phyloP scores from a whole-genome alignment of 495 filamentous ascomycete genomes.

The Penicillium roqueforti region DNA sequence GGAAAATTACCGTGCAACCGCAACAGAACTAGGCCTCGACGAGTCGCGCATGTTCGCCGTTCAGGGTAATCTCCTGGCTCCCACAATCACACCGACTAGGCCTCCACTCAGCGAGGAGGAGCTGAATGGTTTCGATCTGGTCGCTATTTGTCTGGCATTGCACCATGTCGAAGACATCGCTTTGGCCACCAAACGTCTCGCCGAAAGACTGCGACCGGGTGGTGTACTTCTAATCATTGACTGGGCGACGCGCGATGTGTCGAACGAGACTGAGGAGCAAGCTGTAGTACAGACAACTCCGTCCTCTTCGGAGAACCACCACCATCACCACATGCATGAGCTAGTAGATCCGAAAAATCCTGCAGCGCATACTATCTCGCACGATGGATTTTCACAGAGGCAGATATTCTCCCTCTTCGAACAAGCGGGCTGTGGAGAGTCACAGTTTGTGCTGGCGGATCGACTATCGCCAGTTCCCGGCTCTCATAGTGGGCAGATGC shows the following conservation, averaged over 20 bases:
- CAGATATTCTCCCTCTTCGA: neutral
- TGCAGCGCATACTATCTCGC: neutral
- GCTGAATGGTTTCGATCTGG: neutral
- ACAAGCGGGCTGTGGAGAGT: neutral
- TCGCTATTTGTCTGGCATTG: neutral
- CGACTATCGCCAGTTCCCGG: neutral
- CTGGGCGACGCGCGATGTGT: neutral
- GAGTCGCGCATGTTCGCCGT: neutral
- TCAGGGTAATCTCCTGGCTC: neutral
- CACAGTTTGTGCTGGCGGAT: neutral
- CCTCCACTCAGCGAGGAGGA: neutral
- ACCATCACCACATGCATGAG: neutral
- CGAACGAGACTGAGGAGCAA: neutral
- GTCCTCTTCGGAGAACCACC: neutral
- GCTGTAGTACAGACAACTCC: neutral
- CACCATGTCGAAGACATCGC: neutral
- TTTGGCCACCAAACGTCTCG: neutral
- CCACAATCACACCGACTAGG: neutral
- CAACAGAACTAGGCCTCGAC: neutral
- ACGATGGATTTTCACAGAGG: neutral
- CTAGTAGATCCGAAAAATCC: neutral
- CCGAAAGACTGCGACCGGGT: neutral
- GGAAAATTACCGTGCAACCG: neutral
- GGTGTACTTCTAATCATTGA: neutral
- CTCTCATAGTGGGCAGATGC: neutral